Conservation (phyloP, 2,329 filamentous ascomycete genomes). For the Septoria linicola region DNA sequence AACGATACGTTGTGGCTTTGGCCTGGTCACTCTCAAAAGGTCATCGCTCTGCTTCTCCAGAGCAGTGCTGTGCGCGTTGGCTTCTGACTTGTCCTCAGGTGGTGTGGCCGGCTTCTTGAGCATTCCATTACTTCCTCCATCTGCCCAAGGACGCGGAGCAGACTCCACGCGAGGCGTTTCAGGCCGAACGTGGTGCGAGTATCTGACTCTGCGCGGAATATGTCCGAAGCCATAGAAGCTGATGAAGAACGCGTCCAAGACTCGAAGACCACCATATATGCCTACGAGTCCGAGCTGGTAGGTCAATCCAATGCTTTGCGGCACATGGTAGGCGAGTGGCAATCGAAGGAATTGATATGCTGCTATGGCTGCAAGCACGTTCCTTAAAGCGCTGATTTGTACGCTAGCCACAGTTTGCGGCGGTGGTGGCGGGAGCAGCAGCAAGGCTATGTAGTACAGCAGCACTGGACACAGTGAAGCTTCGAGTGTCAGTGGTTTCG, state of each 20-base stretch:
- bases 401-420: conserved; percentile 38
- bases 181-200: conserved; percentile 39
- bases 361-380: conserved; percentile 40
- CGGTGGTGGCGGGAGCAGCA: conserved; percentile 44
- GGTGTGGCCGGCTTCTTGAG: conserved; percentile 16
- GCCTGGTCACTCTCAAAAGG: conserved; percentile 11
- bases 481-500: conserved; percentile 41
- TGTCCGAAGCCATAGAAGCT: conserved; percentile 43
- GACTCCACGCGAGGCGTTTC: conserved; percentile 32
- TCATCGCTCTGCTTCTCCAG: conserved; percentile 13
- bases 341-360: conserved; percentile 45
- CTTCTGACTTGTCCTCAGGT: conserved; percentile 1
- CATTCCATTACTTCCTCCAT: conserved; percentile 25
- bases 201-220: conserved; percentile 45
- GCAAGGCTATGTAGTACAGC: conserved; percentile 45
- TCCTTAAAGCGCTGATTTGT: conserved; percentile 38
- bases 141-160: conserved; percentile 21
- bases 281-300: conserved; percentile 48
- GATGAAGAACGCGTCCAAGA: conserved; percentile 48
- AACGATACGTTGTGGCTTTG: conserved; percentile 19
- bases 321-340: conserved; percentile 45
- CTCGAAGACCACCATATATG: conserved; percentile 44
- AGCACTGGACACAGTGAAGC: conserved; percentile 44
- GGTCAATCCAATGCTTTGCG: conserved; percentile 47
- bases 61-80: conserved; percentile 5